A percentile compares a stretch with the other conserved stretches of the same genome.
phyloP scores from a whole-genome alignment of 2,329 filamentous ascomycete genomes.

The Juglanconis juglandina region DNA sequence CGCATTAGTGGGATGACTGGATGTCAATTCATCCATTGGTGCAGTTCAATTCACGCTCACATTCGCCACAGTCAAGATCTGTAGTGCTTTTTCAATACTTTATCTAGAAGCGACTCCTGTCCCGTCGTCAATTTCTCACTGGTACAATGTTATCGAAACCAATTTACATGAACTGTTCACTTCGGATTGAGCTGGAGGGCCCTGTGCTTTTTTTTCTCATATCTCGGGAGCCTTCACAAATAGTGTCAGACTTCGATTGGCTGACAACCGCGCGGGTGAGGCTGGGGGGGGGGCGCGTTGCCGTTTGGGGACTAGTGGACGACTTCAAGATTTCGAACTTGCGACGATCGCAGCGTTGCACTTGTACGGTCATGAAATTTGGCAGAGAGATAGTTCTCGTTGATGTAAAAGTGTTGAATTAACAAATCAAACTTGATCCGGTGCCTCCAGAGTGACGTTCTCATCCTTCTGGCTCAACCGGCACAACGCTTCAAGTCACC shows the following conservation, averaged over 20 bases:
- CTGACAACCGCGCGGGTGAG: not conserved
- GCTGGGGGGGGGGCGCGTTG: not conserved
- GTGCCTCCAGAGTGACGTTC: not conserved
- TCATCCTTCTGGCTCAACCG: not conserved
- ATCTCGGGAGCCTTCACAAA: not conserved
- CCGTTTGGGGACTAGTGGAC: not conserved
- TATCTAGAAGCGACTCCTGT: too few species aligned
- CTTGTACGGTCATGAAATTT: not conserved
- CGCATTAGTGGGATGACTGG: too few species aligned
- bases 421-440: not conserved
- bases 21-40: too few species aligned
- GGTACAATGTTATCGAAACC: too few species aligned
- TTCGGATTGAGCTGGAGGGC: not conserved
- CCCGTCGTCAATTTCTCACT: too few species aligned
- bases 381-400: not conserved
- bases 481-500: not conserved
- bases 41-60: too few species aligned
- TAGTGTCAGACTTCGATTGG: not conserved
- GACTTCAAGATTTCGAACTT: not conserved
- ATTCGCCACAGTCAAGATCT: too few species aligned
- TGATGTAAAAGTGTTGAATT: not conserved
- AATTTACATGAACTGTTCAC: too few species aligned
- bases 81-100: too few species aligned
- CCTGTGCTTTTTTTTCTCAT: not conserved
- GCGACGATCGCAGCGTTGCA: not conserved